Evolutionary conservation across 352 stramenopile species (phyloP), one percentile per base, ranked within the genome.

Genomic region (Nothophytophthora sp.): DNA sequence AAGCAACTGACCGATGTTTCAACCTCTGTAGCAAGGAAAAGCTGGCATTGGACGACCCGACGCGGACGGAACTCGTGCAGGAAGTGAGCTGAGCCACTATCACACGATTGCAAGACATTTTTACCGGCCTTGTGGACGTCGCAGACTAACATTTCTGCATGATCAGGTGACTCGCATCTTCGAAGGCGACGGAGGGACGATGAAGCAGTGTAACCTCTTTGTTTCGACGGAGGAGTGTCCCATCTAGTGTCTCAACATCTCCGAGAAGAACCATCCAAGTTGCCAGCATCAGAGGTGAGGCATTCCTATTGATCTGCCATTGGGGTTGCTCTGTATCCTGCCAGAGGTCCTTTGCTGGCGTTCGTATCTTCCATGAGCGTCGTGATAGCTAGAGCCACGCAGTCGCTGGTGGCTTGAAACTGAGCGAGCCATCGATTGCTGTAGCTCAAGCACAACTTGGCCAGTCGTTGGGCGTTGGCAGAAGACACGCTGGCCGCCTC

Each of bases 401-500:
- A 88, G 23, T 88, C 73, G 69, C 92, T 91, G 11, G 92, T 97
- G 5, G 73, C 71, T 60, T 98, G 87, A 43, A 98, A 95, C 48
- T 89, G 75, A 8, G 76, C 47, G 15, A 97, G 72, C 82, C 88
- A 98, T 5, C 90, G 81, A 37, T 96, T 97, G 60, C 81, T 94
- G 55, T 97, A 96, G 54, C 87, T 94, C 8, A 97, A 74, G 47
- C 89, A 97, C 10, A 98, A 73, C 27, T 79, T 82, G 5, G 92
- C 92, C 4, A 98, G 73, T 28, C 89, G 67, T 39, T 95, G 77
- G 9, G 88, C 87, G 49, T 97, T 98, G 37, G 92, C 85, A 40
- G 72, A 86, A 7, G 73, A 85, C 10, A 82, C 66, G 45, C 58
- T 78, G 12, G 82, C 86, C 7, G 89, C 83, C 38, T 95, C 88